These are phyloP conservation scores for Styphnolobium japonicum DNA, from an alignment of 306 rosid species.

Conservation along the genomic window DNA sequence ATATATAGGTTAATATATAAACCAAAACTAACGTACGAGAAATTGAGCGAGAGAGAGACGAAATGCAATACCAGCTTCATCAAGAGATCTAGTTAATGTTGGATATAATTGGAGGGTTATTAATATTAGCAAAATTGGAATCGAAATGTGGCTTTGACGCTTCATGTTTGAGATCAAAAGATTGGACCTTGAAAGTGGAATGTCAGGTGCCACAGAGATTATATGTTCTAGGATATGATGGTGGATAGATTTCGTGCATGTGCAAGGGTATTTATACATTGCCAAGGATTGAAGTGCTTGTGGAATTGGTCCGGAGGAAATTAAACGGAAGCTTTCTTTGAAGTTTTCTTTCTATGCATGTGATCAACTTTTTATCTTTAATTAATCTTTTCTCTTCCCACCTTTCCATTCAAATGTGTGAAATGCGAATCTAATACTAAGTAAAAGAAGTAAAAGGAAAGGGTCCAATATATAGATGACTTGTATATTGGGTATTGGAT, in stretches of 20 bases:
- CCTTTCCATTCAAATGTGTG: background rate
- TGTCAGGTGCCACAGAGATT: background rate
- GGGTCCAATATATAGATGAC: background rate
- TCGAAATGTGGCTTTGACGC: conserved; percentile 11
- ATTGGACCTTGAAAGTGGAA: background rate
- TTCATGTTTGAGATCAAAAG: conserved; percentile 32
- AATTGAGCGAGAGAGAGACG: background rate
- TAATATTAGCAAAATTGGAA: conserved; percentile 17
- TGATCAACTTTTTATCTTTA: background rate
- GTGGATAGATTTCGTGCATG: background rate
- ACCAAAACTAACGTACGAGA: background rate
- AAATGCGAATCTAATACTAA: too few relatives aligned
- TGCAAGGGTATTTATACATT: conserved; percentile 18
- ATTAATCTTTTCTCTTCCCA: background rate
- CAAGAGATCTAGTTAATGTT: conserved; percentile 32
- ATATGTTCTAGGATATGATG: background rate
- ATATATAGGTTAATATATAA: background rate
- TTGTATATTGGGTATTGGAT: background rate
- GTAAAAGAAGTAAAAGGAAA: background rate
- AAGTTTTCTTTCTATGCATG: background rate
- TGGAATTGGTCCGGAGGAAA: conserved; percentile 28
- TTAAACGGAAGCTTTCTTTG: background rate
- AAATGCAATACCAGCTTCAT: conserved; percentile 50
- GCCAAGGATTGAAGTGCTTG: background rate
- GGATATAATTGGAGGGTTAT: conserved; percentile 14